Evolutionary conservation across 805 yeast species (phyloP).

Genomic region (Candida koratica): DNA sequence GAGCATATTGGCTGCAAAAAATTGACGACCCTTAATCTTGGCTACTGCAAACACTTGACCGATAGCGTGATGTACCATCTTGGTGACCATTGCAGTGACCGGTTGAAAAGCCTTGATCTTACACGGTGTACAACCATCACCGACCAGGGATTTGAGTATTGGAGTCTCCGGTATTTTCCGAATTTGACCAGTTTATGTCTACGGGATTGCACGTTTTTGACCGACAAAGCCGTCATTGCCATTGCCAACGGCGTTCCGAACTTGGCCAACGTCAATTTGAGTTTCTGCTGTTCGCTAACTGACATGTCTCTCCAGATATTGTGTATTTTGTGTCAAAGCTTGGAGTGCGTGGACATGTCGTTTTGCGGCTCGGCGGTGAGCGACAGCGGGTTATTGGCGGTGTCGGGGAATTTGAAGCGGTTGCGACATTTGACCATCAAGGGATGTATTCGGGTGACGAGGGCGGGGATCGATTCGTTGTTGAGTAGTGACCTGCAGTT

Average conservation of each 20-base stretch:
- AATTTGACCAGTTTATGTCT: slow-evolving; percentile 49
- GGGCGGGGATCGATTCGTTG: slow-evolving; percentile 71
- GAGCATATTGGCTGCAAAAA: slow-evolving; percentile 54
- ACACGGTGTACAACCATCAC: slow-evolving; percentile 78
- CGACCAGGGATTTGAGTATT: slow-evolving; percentile 64
- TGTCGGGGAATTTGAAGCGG: slow-evolving; percentile 50
- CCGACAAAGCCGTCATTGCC: slow-evolving; percentile 60
- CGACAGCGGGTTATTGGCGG: slow-evolving; percentile 59
- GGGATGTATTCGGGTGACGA: slow-evolving; percentile 73
- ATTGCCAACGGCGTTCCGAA: slow-evolving; percentile 59
- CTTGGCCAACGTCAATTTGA: slow-evolving; percentile 54
- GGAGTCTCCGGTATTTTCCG: slow-evolving; percentile 58
- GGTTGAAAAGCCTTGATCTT: slow-evolving; percentile 54
- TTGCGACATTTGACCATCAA: slow-evolving; percentile 50
- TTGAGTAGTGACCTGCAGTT: slow-evolving; percentile 54
- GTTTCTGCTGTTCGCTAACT: slow-evolving; percentile 72
- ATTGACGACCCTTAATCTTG: slow-evolving; percentile 50
- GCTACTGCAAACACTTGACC: slow-evolving; percentile 75
- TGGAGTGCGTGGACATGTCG: slow-evolving; percentile 53
- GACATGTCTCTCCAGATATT: slow-evolving; percentile 66
- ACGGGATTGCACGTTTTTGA: slow-evolving; percentile 70
- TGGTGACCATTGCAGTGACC: slow-evolving; percentile 52
- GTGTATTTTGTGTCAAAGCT: slow-evolving; percentile 58
- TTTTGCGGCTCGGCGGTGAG: slow-evolving; percentile 81
- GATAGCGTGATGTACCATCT: slow-evolving; percentile 64